Evolutionary conservation across 805 yeast species (phyloP).

Genomic region (Wickerhamomyces queroliae): DNA sequence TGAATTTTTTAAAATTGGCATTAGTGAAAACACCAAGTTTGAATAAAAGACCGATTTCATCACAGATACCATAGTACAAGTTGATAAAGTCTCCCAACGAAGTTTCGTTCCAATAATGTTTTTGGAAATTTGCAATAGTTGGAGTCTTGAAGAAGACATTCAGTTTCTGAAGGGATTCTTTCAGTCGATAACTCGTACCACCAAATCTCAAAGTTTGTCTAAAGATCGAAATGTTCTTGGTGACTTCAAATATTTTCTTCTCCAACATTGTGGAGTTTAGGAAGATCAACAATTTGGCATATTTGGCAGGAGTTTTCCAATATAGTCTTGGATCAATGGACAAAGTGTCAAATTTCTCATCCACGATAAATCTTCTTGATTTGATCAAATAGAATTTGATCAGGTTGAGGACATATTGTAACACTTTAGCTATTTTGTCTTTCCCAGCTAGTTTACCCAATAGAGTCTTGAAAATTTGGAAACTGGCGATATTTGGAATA

Average conservation of each 20-base stretch:
- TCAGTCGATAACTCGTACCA: conserved; percentile 54
- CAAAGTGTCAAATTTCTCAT: conserved; percentile 22
- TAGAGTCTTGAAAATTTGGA: conserved; percentile 45
- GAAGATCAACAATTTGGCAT: conserved; percentile 17
- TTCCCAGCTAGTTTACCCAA: conserved; percentile 58
- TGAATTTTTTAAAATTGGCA: conserved; percentile 30
- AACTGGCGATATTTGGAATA: conserved; percentile 4
- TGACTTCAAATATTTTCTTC: conserved; percentile 36
- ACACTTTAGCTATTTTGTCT: conserved; percentile 62
- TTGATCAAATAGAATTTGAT: conserved; percentile 41
- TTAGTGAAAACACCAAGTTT: conserved; percentile 44
- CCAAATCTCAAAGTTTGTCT: conserved; percentile 71
- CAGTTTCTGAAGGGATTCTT: conserved; percentile 31
- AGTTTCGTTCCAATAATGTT: conserved; percentile 34
- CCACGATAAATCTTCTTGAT: conserved; percentile 25
- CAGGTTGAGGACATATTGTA: conserved; percentile 53
- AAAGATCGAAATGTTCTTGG: conserved; percentile 44
- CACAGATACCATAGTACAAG: conserved; percentile 59
- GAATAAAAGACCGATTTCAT: conserved; percentile 53
- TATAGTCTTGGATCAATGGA: conserved; percentile 22
- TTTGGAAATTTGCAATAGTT: conserved; percentile 15
- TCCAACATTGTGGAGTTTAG: conserved; percentile 26
- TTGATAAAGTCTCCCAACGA: conserved; percentile 47
- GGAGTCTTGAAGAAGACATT: conserved; percentile 14
- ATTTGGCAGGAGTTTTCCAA: conserved; percentile 19